Evolutionary conservation across 176 grass and related monocot genomes (phyloP).

Genomic region (Carex littledalei): DNA sequence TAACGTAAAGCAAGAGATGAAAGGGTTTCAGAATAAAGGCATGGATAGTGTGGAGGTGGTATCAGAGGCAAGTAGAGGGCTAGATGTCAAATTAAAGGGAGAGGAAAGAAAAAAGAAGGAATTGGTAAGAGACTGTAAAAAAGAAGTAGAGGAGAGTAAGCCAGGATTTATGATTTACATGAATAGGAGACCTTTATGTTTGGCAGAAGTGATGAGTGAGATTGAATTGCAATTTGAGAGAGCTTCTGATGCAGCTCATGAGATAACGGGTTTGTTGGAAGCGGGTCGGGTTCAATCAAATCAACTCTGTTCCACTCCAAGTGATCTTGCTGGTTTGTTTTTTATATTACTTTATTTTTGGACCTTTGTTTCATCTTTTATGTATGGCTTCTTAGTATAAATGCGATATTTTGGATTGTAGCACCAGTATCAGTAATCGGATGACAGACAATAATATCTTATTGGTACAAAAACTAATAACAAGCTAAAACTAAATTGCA

Average conservation of each 20-base stretch:
- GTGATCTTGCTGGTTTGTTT: slow-evolving; percentile 72
- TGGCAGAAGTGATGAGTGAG: slow-evolving; percentile 78
- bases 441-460: not conserved
- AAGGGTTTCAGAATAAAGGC: slow-evolving; percentile 54
- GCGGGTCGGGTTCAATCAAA: slow-evolving; percentile 68
- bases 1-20: slow-evolving; percentile 37
- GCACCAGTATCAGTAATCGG: not conserved
- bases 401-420: not conserved
- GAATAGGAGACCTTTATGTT: slow-evolving; percentile 56
- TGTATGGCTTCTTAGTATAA: not conserved
- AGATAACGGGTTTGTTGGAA: slow-evolving; percentile 88
- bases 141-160: slow-evolving; percentile 54
- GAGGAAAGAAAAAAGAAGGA: slow-evolving; percentile 71
- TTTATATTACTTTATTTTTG: slow-evolving; percentile 19
- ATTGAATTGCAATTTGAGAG: slow-evolving; percentile 72
- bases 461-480: not conserved
- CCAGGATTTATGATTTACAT: slow-evolving; percentile 92
- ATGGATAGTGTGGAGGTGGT: slow-evolving; percentile 34
- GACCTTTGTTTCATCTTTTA: not conserved
- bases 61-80: slow-evolving; percentile 34
- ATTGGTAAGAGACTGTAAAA: slow-evolving; percentile 48
- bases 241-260: slow-evolving; percentile 68
- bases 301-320: slow-evolving; percentile 42
- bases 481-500: not conserved
- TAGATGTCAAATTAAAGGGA: slow-evolving; percentile 48